Evolutionary conservation across 2,329 filamentous ascomycete genomes (phyloP).

Genomic region (Scleromitrula shiraiana): DNA sequence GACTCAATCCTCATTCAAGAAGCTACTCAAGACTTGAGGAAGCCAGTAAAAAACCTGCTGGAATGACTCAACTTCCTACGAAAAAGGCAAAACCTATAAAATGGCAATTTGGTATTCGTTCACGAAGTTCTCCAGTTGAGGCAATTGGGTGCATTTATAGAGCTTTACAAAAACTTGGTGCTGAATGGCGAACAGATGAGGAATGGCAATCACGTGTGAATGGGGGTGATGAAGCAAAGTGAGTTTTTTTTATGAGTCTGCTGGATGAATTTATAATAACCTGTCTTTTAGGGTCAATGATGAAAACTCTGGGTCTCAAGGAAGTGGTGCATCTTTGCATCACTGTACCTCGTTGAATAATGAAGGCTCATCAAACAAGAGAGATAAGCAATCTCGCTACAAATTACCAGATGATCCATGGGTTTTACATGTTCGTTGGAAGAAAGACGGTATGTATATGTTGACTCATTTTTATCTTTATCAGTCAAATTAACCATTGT

Average conservation of each 20-base stretch:
- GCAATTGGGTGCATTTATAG: conserved; percentile 94
- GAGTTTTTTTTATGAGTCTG: no score
- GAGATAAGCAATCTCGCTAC: conserved; percentile 56
- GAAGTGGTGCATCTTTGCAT: conserved; percentile 31
- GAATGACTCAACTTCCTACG: conserved; percentile 54
- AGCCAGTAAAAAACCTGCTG: conserved; percentile 49
- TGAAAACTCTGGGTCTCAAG: conserved; percentile 30
- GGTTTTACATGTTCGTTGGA: conserved; percentile 87
- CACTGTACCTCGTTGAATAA: conserved; percentile 32
- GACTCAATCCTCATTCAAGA: conserved; percentile 78
- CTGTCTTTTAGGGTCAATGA: no score
- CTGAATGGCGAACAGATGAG: conserved; percentile 72
- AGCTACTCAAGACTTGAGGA: conserved; percentile 63
- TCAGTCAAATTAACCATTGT: conserved; percentile 39
- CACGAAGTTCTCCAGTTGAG: conserved; percentile 87
- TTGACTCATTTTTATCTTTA: no score
- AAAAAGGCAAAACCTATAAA: conserved; percentile 76
- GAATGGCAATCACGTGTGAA: conserved; percentile 32
- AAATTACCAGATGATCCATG: conserved; percentile 88
- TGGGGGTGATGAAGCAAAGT: neutral
- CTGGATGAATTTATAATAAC: no score
- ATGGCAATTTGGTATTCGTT: conserved; percentile 97
- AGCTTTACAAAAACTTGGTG: conserved; percentile 78
- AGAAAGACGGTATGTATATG: conserved; percentile 74
- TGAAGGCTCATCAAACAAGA: conserved; percentile 22